These are phyloP conservation scores for Aegilops longissima DNA, from an alignment of 176 grass and related monocot species.

Conservation along the genomic window DNA sequence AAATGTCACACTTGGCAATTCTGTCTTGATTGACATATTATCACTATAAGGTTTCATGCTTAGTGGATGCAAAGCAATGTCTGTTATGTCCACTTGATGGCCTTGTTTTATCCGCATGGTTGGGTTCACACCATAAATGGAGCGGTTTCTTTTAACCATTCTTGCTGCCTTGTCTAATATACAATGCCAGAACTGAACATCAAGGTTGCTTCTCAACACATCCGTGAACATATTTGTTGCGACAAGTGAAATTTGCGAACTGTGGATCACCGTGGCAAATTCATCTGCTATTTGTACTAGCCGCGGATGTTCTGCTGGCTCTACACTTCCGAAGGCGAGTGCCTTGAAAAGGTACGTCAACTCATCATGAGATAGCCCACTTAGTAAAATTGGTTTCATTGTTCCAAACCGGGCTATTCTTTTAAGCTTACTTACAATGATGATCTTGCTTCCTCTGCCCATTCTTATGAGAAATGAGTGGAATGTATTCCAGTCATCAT, in stretches of 20 bases:
- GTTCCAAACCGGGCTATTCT: neutral
- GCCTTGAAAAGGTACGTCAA: neutral
- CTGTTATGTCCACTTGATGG: neutral
- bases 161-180: neutral
- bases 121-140: neutral
- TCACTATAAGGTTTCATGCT: neutral
- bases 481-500: neutral
- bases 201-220: neutral
- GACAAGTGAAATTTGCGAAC: neutral
- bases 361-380: neutral
- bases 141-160: neutral
- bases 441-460: neutral
- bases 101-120: neutral
- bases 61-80: neutral
- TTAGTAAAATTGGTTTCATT: neutral
- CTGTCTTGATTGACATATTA: neutral
- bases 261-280: neutral
- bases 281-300: neutral
- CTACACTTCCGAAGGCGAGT: neutral
- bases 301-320: neutral
- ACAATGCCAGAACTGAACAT: neutral
- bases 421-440: neutral
- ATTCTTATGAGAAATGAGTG: neutral
- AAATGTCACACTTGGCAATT: neutral
- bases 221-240: neutral